phyloP scores from a whole-genome alignment of 148 eudicot species.

The Camellia lanceoleosa region DNA sequence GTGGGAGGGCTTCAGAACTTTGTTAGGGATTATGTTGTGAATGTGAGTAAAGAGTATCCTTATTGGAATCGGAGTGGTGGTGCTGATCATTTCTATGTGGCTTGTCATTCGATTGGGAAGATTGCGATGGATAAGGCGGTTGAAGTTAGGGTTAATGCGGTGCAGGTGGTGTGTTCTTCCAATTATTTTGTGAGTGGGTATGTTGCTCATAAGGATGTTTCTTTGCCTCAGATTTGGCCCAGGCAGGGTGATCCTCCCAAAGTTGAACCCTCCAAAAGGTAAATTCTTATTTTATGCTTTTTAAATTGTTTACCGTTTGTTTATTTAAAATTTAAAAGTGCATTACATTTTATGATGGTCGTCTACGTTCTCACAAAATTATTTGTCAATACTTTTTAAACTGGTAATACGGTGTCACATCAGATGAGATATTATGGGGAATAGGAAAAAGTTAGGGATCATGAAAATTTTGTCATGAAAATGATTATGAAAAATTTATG shows the following conservation, averaged over 20 bases:
- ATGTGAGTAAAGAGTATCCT: constrained; percentile 45
- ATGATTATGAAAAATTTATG: too few species aligned
- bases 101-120: constrained; percentile 85
- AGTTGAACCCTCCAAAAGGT: constrained; percentile 59
- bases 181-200: constrained; percentile 73
- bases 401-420: too few species aligned
- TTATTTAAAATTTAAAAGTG: too few species aligned
- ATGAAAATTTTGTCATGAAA: too few species aligned
- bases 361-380: too few species aligned
- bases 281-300: not conserved
- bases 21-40: constrained; percentile 41
- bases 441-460: too few species aligned
- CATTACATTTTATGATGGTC: too few species aligned
- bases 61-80: constrained; percentile 83
- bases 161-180: constrained; percentile 87
- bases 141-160: constrained; percentile 59
- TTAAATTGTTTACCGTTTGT: not conserved
- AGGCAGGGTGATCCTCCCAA: constrained; percentile 48
- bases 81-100: constrained; percentile 83
- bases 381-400: too few species aligned
- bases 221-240: constrained; percentile 94
- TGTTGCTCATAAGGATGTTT: constrained; percentile 81
- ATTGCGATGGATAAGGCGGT: constrained; percentile 68
- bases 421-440: too few species aligned
- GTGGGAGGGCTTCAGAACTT: constrained; percentile 58